phyloP scores from a whole-genome alignment of 2,329 filamentous ascomycete species.

The Fusarium transvaalense region DNA sequence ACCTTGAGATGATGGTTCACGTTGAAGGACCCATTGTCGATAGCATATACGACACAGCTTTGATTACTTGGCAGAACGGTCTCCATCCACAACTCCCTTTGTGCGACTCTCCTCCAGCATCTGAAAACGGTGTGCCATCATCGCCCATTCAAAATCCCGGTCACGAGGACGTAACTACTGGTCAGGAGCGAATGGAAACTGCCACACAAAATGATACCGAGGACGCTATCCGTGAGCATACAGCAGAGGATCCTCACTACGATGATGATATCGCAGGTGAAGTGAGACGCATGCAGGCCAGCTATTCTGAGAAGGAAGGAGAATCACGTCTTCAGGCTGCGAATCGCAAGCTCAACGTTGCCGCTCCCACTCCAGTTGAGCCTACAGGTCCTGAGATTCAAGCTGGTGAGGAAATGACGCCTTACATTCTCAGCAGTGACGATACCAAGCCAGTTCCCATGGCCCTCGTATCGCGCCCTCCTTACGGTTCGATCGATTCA shows the following conservation, averaged over 20 bases:
- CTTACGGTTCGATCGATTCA: slow-evolving; percentile 74
- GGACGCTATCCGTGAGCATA: slow-evolving; percentile 64
- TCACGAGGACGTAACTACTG: neutral
- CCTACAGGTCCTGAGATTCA: slow-evolving; percentile 67
- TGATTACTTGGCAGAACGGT: slow-evolving; percentile 77
- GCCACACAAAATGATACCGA: neutral
- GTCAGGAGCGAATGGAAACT: neutral
- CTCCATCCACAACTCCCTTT: slow-evolving; percentile 52
- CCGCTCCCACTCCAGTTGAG: slow-evolving; percentile 63
- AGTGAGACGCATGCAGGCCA: slow-evolving; percentile 70
- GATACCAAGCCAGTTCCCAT: slow-evolving; percentile 72
- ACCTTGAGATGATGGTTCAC: slow-evolving; percentile 84
- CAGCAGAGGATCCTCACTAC: slow-evolving; percentile 71
- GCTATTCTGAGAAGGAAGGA: slow-evolving; percentile 61
- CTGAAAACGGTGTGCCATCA: slow-evolving; percentile 4
- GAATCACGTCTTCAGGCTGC: slow-evolving; percentile 70
- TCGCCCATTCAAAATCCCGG: neutral
- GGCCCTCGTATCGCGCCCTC: slow-evolving; percentile 76
- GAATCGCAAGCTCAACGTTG: slow-evolving; percentile 75
- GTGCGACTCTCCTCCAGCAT: neutral
- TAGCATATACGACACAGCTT: slow-evolving; percentile 78
- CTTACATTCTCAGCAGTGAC: slow-evolving; percentile 64
- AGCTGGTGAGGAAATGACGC: slow-evolving; percentile 70
- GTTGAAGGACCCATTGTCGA: slow-evolving; percentile 83
- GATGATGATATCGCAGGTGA: slow-evolving; percentile 72